Evolutionary conservation across 495 filamentous ascomycete species (phyloP), one percentile per base, ranked within the genome.

Genomic region (Aspergillus nidulans): DNA sequence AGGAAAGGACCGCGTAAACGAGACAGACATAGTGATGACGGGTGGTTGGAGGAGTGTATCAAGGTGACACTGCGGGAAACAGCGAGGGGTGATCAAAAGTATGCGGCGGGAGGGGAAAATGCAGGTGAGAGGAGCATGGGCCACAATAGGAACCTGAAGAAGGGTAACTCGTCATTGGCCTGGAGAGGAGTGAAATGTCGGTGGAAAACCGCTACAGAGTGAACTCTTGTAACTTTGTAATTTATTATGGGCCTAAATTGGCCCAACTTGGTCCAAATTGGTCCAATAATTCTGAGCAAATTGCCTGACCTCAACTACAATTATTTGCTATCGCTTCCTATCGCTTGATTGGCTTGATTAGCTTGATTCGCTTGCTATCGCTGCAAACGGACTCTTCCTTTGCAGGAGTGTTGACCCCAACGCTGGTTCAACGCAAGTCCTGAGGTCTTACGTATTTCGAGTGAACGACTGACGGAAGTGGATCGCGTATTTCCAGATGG

Each of bases 21-120:
- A 54, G 26, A 69, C 47, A 39, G 70, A 69, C 70, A 75, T 73
- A 47, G 24, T 60, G 58, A 28, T 41, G 32, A 40, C 55, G 28
- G 23, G 45, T 36, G 45, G 28, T 38, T 49, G 20, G 32, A 24
- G 45, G 26, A 48, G 15, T 34, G 45, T 32, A 7, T 34, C 10
- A 13, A 34, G 30, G 9, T 20, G 26, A 26, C 30, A 43, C 19
- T n/a, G 25, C 12, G 7, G 24, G 4, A 25, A 36, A 30, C n/a
- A 30, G 45, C 36, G 30, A 21, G 46, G 30, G 26, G 16, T 2
- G 12, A 49, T 23, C 47, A 49, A 49, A 21, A 7, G 15, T 49
- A 49, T 49, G 45, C 45, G 45, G 45, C 28, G 45, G 47, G 32
- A 39, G 47, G 32, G 47, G 47, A 49, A 49, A 24, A n/a, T n/a